Evolutionary conservation across 1,139 yeast species (phyloP), one percentile per base, ranked within the genome.

Genomic region (Saccharomyces hybrid): DNA sequence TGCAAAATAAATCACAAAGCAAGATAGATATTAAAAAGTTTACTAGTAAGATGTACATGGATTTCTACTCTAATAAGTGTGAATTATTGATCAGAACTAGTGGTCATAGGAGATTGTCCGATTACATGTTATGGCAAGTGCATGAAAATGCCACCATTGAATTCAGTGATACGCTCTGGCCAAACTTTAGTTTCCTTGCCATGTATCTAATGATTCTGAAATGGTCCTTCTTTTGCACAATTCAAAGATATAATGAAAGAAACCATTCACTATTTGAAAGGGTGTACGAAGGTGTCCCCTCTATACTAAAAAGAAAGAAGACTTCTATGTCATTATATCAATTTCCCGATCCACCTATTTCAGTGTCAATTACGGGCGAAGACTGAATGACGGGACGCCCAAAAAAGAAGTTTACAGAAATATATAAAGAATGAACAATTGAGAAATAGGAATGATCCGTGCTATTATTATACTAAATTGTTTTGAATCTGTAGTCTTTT

Each of bases 51-150:
- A 75, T 93, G 73, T 88, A 86, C 70, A 64, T 69, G 51, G 85
- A 91, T 0, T 67, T 68, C 6, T 78, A 78, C 38, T 79, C 82
- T 5, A 89, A 95, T 6, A 87, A 85, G 8, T 77, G 93, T 61
- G 97, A 91, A 62, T 70, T 91, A 41, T 73, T 93, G 62, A 76
- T 93, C 26, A 78, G 99, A 62, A 90, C 98, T 0, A 84, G 95
- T 49, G 96, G 96, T 0, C 91, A 90, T 42, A 80, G 81, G 61
- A 75, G 98, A 61, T 75, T 93, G 51, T 86, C 96, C 51, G 98
- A 93, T 71, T 93, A 87, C 66, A 76, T 93, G 77, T 74, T 90
- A 57, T 93, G 98, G 98, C 91, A 87, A 67, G 68, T 79, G 23
- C 82, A 82, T 62, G 84, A 82, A 46, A 73, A 76, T 48, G 79